Conservation (phyloP, 306 rosid genomes). For the Medicago lupulina region DNA sequence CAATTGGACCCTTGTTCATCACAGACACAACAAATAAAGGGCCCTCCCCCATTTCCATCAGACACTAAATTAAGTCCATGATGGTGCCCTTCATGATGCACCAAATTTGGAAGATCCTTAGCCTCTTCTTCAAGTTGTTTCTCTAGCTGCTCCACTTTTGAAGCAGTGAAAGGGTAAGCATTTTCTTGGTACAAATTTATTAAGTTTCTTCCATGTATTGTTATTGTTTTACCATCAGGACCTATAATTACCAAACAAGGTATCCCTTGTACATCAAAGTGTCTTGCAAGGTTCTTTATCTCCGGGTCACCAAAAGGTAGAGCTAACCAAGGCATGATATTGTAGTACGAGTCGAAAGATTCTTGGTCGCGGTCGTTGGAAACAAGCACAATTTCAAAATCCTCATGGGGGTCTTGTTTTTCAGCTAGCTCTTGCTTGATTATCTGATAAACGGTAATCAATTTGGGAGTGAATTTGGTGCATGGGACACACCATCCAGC, state of each 20-base stretch:
- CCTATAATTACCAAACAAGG: conserved; percentile 80
- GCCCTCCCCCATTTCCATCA: conserved; percentile 89
- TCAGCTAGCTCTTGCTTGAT: conserved; percentile 59
- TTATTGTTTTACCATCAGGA: conserved; percentile 89
- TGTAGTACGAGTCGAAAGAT: conserved; percentile 67
- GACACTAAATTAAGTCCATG: conserved; percentile 80
- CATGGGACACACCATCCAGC: conserved; percentile 92
- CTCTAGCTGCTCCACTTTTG: conserved; percentile 64
- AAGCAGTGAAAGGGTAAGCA: conserved; percentile 80
- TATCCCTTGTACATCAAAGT: conserved; percentile 77
- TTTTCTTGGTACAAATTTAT: conserved; percentile 80
- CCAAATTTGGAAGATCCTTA: conserved; percentile 62
- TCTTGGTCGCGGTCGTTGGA: conserved; percentile 70
- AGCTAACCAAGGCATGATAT: conserved; percentile 85
- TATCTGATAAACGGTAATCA: conserved; percentile 58
- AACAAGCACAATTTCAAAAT: conserved; percentile 71
- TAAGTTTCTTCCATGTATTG: conserved; percentile 70
- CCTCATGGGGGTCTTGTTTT: conserved; percentile 43
- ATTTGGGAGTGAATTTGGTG: conserved; percentile 68
- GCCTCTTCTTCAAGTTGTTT: conserved; percentile 80
- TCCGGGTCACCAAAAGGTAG: conserved; percentile 76
- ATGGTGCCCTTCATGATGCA: conserved; percentile 68
- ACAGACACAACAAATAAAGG: conserved; percentile 87
- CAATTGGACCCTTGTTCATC: conserved; percentile 87
- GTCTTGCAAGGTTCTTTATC: conserved; percentile 65